Conservation (phyloP, 768 basidiomycete species). For the Nidula microcarpa region DNA sequence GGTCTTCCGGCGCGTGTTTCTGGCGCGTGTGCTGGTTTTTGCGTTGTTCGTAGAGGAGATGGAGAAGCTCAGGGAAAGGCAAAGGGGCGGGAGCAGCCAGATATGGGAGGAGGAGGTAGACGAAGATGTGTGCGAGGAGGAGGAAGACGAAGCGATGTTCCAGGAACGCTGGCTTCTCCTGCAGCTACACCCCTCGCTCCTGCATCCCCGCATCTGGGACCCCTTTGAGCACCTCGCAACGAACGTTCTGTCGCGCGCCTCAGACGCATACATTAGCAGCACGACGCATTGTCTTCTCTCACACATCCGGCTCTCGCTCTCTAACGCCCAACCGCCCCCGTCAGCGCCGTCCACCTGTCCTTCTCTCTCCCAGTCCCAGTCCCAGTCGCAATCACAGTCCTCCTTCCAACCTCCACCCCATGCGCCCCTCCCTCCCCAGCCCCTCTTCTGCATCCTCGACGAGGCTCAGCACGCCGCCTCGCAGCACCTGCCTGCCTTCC, state of each 20-base stretch:
- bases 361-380: no score
- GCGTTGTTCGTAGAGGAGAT: constrained; percentile 31
- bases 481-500: constrained; percentile 31
- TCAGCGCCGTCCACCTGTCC: constrained; percentile 9
- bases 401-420: background rate
- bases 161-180: constrained; percentile 37
- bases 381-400: background rate
- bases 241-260: constrained; percentile 22
- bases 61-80: constrained; percentile 5
- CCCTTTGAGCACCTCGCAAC: constrained; percentile 34
- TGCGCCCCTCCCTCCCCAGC: constrained; percentile 13
- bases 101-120: background rate
- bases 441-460: constrained; percentile 42
- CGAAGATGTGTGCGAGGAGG: constrained; percentile 2
- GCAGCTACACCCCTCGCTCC: constrained; percentile 34
- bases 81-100: no score
- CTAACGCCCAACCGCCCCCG: constrained; percentile 5
- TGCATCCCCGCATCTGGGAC: constrained; percentile 34
- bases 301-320: constrained; percentile 14
- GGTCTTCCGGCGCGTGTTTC: constrained; percentile 34
- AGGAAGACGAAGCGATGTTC: constrained; percentile 12
- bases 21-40: constrained; percentile 38
- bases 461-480: constrained; percentile 43
- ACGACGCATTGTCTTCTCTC: constrained; percentile 27
- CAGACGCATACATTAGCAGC: constrained; percentile 30